Base-by-base conservation (phyloP, 2,329 filamentous ascomycete genomes). In the Penicillium sp. region DNA sequence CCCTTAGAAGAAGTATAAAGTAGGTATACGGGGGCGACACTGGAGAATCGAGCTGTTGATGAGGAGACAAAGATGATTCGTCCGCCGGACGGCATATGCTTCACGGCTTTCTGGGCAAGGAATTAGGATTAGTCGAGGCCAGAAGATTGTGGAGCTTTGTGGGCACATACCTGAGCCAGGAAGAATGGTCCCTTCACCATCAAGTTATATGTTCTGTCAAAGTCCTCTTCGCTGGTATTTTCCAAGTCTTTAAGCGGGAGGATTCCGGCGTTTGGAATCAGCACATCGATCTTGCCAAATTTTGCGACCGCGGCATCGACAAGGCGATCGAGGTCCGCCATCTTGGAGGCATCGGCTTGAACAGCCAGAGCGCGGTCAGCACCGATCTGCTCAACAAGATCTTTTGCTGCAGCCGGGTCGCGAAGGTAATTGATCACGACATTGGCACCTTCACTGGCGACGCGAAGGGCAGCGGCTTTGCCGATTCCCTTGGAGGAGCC, bases 101-200 rank as follows among this genome's bases (percentile, higher is more conserved):
- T 81, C 2, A 79, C 74, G 3, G 82, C 80, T 75, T 84, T 83
- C 78, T 86, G 65, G 0, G 49, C 16, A 26, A 5, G 25, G 43
- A 7, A 16, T 60, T 49, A 60, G 42, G 37, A 22, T 52, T 19
- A 16, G 4, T 22, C 25, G 33, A 22, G 16, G 16, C n/a, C 14
- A 35, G n/a, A 1, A 11, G n/a, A 38, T 26, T 22, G 6, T 11
- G 3, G 28, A 30, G 48, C 4, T 26, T 30, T 22, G 1, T 25
- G 3, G 5, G 25, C n/a, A 57, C 60, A 25, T 54, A 67, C 67
- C 58, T 70, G 68, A 6, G 70, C 78, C 3, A 87, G 72, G 62
- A 87, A 87, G 53, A 82, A 81, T 0, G 83, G 81, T 0, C 84
- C 85, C 69, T 86, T 87, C 58, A 87, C 84, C 68, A 87, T 87